A percentile compares a stretch with the other conserved stretches of the same genome.
These are phyloP conservation scores for Fusarium illudens DNA, from an alignment of 2,329 filamentous ascomycete species.

Conservation along the genomic window DNA sequence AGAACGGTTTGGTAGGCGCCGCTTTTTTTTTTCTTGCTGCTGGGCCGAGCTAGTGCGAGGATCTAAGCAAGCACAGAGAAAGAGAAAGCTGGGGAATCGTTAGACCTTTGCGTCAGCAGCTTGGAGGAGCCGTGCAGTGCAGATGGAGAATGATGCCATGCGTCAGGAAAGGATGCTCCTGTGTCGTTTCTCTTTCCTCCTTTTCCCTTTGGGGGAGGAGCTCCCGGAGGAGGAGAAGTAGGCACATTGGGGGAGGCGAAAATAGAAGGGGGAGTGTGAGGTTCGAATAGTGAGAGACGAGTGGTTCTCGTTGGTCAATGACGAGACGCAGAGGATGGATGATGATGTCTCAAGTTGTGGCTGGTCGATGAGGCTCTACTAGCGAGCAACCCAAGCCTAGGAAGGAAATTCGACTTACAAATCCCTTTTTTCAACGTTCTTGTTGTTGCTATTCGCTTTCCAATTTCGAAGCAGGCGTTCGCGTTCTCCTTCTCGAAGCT, in stretches of 20 bases:
- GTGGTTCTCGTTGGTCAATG: conserved; percentile 33
- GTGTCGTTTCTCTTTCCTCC: not conserved
- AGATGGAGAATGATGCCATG: conserved; percentile 3
- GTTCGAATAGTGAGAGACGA: not conserved
- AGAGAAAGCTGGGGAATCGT: conserved; percentile 36
- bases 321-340: conserved; percentile 16
- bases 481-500: conserved; percentile 11
- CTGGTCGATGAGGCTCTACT: conserved; percentile 21
- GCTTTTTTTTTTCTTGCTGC: conserved; percentile 28
- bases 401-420: conserved; percentile 27
- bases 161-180: not conserved
- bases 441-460: not conserved
- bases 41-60: not conserved
- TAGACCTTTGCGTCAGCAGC: conserved; percentile 17
- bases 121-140: conserved; percentile 12
- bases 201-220: not conserved
- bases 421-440: not conserved
- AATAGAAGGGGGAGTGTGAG: conserved; percentile 7
- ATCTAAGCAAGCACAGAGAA: conserved; percentile 1
- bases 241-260: not conserved
- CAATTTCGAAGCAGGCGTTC: not conserved
- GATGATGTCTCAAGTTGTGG: conserved; percentile 29
- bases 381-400: conserved; percentile 15
- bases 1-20: conserved; percentile 26
- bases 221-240: not conserved